A percentile compares a stretch with the other conserved stretches of the same genome.
Evolutionary conservation across 441 rosid genomes (phyloP).

Genomic region (Mallotus repandus): DNA sequence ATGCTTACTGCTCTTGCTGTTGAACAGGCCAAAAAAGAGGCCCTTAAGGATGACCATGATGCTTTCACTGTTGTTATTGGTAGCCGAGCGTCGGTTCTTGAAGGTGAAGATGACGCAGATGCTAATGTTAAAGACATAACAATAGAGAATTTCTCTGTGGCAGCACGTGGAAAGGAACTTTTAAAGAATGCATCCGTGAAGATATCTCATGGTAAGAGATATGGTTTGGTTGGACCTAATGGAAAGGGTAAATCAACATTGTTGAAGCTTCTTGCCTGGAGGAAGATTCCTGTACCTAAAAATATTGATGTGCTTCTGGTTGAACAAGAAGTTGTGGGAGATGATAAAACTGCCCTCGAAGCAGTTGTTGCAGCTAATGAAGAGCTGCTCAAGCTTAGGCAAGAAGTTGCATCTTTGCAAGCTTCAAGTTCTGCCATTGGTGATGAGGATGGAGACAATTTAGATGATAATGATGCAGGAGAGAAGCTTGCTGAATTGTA

Average conservation of each 20-base stretch:
- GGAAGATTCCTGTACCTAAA: conserved; percentile 92
- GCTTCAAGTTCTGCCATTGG: conserved; percentile 34
- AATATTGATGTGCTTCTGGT: conserved; percentile 94
- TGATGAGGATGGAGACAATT: conserved; percentile 28
- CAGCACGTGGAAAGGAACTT: conserved; percentile 89
- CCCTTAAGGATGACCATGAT: conserved; percentile 82
- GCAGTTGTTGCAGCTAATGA: conserved; percentile 93
- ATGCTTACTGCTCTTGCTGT: conserved; percentile 47
- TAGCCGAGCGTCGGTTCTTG: conserved; percentile 73
- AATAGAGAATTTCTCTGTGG: conserved; percentile 77
- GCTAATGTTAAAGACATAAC: conserved; percentile 86
- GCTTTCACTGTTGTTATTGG: conserved; percentile 91
- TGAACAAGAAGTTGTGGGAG: conserved; percentile 92
- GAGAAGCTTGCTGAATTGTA: conserved; percentile 78
- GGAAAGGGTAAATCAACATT: conserved; percentile 94
- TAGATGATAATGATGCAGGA: conserved; percentile 56
- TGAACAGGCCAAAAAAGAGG: conserved; percentile 67
- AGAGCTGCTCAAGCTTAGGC: conserved; percentile 63
- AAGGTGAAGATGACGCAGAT: conserved; percentile 75
- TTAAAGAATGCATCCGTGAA: conserved; percentile 74
- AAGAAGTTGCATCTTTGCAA: conserved; percentile 63
- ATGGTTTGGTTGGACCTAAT: conserved; percentile 92
- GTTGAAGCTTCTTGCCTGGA: conserved; percentile 91
- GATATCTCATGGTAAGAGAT: conserved; percentile 93
- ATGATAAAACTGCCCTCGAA: conserved; percentile 69